Conservation (phyloP, 352 stramenopile genomes). For the Pythium rishiriense region DNA sequence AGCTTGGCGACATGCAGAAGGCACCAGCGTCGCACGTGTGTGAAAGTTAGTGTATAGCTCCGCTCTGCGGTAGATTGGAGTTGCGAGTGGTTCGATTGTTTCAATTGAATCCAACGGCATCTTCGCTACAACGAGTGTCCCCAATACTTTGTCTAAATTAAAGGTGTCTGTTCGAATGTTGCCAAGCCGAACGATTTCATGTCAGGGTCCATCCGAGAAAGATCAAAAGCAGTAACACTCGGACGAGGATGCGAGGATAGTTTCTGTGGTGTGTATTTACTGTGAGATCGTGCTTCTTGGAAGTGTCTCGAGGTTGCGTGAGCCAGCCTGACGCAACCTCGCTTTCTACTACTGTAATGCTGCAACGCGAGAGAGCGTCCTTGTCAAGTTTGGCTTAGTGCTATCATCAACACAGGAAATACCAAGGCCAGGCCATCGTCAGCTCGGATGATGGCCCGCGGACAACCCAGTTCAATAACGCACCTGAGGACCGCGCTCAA, state of each 20-base stretch:
- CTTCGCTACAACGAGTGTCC: conserved; percentile 3
- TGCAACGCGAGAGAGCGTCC: neutral
- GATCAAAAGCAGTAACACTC: too few species aligned
- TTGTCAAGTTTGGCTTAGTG: neutral
- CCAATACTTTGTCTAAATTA: conserved; percentile 5
- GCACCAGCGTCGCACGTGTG: neutral
- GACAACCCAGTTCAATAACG: neutral
- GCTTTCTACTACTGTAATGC: neutral
- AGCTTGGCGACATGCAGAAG: neutral
- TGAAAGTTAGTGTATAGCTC: conserved; percentile 23
- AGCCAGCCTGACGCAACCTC: neutral
- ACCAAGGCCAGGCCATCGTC: too few species aligned
- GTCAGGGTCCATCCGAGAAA: too few species aligned
- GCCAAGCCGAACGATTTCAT: too few species aligned
- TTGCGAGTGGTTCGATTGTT: conserved; percentile 17
- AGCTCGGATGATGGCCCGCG: too few species aligned
- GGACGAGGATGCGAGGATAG: too few species aligned
- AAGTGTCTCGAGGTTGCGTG: too few species aligned
- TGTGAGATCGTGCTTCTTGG: conserved; percentile 1
- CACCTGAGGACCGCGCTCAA: conserved; percentile 67
- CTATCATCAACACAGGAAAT: neutral
- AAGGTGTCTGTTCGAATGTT: neutral
- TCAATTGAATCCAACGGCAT: conserved; percentile 18
- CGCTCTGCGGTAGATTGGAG: conserved; percentile 20
- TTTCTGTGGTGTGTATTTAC: neutral